phyloP scores from a whole-genome alignment of 495 filamentous ascomycete species.

The Penicillium cinerascens region DNA sequence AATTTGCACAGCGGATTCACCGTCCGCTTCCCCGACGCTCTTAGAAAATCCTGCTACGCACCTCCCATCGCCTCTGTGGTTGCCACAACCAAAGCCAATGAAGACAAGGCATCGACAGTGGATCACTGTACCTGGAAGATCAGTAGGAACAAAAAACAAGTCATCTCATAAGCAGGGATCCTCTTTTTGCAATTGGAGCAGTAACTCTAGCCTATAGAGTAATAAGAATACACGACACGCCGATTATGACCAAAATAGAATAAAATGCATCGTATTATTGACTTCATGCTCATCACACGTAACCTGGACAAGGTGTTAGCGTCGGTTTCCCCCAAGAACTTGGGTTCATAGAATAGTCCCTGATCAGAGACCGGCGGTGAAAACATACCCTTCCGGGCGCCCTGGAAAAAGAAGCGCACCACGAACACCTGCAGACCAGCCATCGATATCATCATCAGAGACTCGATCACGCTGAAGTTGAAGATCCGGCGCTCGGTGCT shows the following conservation, averaged over 20 bases:
- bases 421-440: conserved; percentile 96
- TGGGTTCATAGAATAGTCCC: too few species aligned
- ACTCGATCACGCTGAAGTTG: conserved; percentile 95
- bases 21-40: neutral
- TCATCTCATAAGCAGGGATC: neutral
- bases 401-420: conserved; percentile 98
- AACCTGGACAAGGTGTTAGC: conserved; percentile 21
- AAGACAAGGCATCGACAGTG: neutral
- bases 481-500: conserved; percentile 95
- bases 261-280: conserved; percentile 32
- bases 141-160: neutral
- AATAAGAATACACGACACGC: neutral
- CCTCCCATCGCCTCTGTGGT: neutral
- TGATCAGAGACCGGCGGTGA: neutral
- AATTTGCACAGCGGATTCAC: neutral
- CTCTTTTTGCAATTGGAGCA: neutral
- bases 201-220: neutral
- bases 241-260: neutral
- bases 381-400: conserved; percentile 65
- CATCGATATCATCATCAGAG: conserved; percentile 91
- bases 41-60: neutral
- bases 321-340: neutral
- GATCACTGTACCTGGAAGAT: neutral
- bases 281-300: conserved; percentile 44
- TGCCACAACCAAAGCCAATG: neutral